Evolutionary conservation across 495 filamentous ascomycete species (phyloP), one percentile per base, ranked within the genome.

Genomic region (Hypoxylon crocopeplum): DNA sequence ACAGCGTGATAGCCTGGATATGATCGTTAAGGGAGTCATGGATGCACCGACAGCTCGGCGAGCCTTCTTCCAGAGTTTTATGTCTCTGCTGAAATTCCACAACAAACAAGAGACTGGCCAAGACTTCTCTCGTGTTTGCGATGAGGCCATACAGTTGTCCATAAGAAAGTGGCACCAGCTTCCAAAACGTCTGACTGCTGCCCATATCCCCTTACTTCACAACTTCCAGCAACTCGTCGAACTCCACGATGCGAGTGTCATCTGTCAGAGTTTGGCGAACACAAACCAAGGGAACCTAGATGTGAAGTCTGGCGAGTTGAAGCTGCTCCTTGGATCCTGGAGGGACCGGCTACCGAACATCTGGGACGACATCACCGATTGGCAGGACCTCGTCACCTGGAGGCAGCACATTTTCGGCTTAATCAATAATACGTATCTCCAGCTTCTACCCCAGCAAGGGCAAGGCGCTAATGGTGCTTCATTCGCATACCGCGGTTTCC

Each of bases 191-290:
- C 92, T 97, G 48, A 98, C 95, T 1, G 91, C 97, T 62, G 92
- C 94, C 2, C 95, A 99, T 71, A 90, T 98, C 53, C 94, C 94
- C 0, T 82, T 99, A 32, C 75, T 99, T 38, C 92, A 99, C 69
- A 93, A 96, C 68, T 99, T 99, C 81, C 95, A 99, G 72, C 89
- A 97, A 56, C 80, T 99, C n/a, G 92, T 99, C 17, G 95, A 99
- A 71, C 82, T 99, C 22, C 93, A 99, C 62, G 95, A 99, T 79
- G 95, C 95, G 0, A 97, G 91, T 64, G 86, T 97, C 60, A 97
- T 99, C 58, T 96, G 92, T 66, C 82, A 84, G 55, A 98, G 95
- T 67, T 80, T 99, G 44, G 82, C 87, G 3, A 82, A 87, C 64
- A 99, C 95, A 7, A 97, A 84, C 45, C 84, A 88, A 44, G 71